Percentiles rank a stretch among this genome's conserved stretches.
phyloP scores from a whole-genome alignment of 1,284 basidiomycete species.

The Phenoliferia sp. region DNA sequence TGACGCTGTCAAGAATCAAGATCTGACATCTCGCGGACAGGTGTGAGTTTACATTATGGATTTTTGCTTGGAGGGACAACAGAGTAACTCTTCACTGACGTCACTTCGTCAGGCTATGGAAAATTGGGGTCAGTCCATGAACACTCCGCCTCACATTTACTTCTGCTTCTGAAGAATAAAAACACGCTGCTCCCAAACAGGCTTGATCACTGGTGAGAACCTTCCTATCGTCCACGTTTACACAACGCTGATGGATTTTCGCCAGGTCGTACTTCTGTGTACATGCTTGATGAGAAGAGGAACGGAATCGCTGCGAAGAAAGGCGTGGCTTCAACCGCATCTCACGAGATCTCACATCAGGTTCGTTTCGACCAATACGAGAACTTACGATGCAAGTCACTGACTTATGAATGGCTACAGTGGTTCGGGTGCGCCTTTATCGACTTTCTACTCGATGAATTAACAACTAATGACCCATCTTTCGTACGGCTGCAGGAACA shows the following conservation, averaged over 20 bases:
- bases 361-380: not conserved
- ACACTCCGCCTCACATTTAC: no score
- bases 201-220: not conserved
- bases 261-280: conserved; percentile 78
- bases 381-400: no score
- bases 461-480: not conserved
- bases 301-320: conserved; percentile 40
- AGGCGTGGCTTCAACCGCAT: conserved; percentile 39
- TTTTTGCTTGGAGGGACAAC: no score
- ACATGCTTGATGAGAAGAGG: conserved; percentile 61
- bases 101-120: no score
- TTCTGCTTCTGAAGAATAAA: no score
- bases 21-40: no score
- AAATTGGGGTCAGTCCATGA: conserved; percentile 48
- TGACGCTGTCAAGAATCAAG: no score
- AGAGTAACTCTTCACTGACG: no score
- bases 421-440: not conserved
- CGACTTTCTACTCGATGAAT: not conserved
- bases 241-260: not conserved
- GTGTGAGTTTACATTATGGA: no score
- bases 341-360: conserved; percentile 38
- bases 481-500: conserved; percentile 11
- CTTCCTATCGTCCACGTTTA: not conserved
- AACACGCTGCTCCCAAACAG: not conserved
- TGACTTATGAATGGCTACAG: no score